Percentiles rank a stretch among this genome's conserved stretches.
These are phyloP conservation scores for Porcisia deanei DNA, from an alignment of 208 protist genomes.

Conservation along the genomic window DNA sequence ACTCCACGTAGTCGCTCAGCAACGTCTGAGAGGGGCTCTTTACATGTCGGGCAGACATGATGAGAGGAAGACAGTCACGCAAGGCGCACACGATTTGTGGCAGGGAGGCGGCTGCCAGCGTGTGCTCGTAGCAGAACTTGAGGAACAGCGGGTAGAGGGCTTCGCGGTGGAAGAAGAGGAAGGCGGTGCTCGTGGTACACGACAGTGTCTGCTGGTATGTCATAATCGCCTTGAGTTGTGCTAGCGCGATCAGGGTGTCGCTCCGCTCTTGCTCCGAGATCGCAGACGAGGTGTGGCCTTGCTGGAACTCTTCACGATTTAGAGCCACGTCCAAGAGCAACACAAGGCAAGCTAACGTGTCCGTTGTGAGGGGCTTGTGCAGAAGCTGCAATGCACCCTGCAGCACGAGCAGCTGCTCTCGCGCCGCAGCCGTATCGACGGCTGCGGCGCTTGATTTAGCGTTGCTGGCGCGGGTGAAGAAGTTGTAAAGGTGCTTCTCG, in stretches of 20 bases:
- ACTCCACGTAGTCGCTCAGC: conserved; percentile 51
- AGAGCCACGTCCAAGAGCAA: conserved; percentile 65
- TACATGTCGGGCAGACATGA: conserved; percentile 45
- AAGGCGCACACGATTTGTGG: conserved; percentile 76
- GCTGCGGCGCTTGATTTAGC: neutral
- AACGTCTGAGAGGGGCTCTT: conserved; percentile 23
- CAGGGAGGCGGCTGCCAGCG: conserved; percentile 57
- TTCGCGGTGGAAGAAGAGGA: conserved; percentile 92
- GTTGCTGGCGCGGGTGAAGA: conserved; percentile 36
- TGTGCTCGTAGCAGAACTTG: conserved; percentile 70
- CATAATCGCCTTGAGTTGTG: conserved; percentile 68
- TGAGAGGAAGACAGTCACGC: conserved; percentile 46
- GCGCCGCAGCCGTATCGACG: neutral
- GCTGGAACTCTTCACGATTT: conserved; percentile 33
- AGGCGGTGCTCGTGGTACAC: conserved; percentile 74
- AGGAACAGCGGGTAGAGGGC: conserved; percentile 87
- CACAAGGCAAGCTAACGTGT: conserved; percentile 60
- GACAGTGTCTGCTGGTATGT: conserved; percentile 51
- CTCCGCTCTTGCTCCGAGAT: conserved; percentile 56
- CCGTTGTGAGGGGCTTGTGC: conserved; percentile 48
- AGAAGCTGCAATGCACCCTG: conserved; percentile 70
- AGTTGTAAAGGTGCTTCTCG: conserved; percentile 65
- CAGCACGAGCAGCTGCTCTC: conserved; percentile 68
- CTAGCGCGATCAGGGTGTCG: conserved; percentile 61
- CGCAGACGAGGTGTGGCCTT: conserved; percentile 1